Base-by-base conservation (phyloP, 1,284 basidiomycete species). In the Malassezia caprae region DNA sequence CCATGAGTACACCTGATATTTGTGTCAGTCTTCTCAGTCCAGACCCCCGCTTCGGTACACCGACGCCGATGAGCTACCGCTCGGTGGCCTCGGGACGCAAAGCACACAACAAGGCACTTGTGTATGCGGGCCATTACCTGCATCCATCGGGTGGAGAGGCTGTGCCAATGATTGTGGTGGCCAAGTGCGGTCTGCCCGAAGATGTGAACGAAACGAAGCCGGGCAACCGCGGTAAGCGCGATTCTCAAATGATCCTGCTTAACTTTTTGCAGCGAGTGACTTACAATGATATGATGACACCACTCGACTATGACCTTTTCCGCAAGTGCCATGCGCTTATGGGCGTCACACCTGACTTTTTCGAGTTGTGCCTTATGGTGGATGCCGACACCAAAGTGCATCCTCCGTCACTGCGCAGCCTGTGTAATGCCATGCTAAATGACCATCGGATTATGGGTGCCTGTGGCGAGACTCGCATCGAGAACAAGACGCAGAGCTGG, bases 271-370 rank as follows among this genome's bases (percentile, higher is more conserved):
- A 90, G 51, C 84, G 88, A 44, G 90, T 96, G 68, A 99, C 94
- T 12, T 99, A 96, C 78, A 96, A 98, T 75, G 94, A 98, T 74
- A 86, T 90, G 60, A 98, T 98, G 91, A 83, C 83, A 15, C 94
- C 94, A 10, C 82, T 99, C 68, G 94, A 98, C 75, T 98, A 90
- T 73, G 94, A 98, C 76, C 80, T 99, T 19, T 99, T 99, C 81
- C 83, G 93, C 57, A 98, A 98, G 79, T 83, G 91, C 7, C 90
- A 96, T 67, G 82, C 87, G 39, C 81, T 98, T 44, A 96, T 96
- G 88, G 93, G 94, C 35, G 88, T 96, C n/a, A 96, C 94, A 0
- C 91, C 94, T 1, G 94, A 99, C 77, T 96, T 88, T 76, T 98
- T 98, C 69, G 94, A 99, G 78, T 85, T 94, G 37, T 87, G 86